These are phyloP conservation scores for Torulaspora quercuum DNA, from an alignment of 805 yeast species.

Conservation along the genomic window DNA sequence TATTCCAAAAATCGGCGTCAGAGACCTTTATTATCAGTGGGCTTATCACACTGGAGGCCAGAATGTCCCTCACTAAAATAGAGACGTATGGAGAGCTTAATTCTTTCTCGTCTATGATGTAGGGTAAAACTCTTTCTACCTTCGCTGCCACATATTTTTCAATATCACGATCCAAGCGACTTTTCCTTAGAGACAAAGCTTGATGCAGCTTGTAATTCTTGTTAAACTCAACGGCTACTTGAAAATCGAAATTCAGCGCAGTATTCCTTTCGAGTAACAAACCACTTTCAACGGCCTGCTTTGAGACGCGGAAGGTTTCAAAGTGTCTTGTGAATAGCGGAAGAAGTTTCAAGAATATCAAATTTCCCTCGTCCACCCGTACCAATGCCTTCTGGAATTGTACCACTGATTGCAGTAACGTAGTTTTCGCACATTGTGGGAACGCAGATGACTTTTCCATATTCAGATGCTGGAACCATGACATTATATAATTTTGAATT, in stretches of 20 bases:
- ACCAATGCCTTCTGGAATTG: constrained; percentile 43
- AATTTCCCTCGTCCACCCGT: constrained; percentile 49
- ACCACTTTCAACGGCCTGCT: constrained; percentile 31
- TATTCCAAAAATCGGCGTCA: constrained; percentile 78
- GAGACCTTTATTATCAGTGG: constrained; percentile 52
- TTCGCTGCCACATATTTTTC: constrained; percentile 48
- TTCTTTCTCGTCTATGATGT: constrained; percentile 46
- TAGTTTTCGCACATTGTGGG: constrained; percentile 41
- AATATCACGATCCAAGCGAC: constrained; percentile 41
- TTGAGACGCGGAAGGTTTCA: constrained; percentile 45
- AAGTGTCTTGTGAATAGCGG: constrained; percentile 70
- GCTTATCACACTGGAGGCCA: constrained; percentile 53
- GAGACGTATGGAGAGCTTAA: constrained; percentile 46
- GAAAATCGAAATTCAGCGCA: constrained; percentile 37
- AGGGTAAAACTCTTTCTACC: constrained; percentile 43
- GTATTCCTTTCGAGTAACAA: constrained; percentile 33
- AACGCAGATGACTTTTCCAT: constrained; percentile 35
- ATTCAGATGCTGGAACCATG: constrained; percentile 53
- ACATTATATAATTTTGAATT: constrained; percentile 48
- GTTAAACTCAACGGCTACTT: constrained; percentile 42
- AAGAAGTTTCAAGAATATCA: constrained; percentile 54
- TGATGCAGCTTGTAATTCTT: constrained; percentile 50
- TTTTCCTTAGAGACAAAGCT: constrained; percentile 43
- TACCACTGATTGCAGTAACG: constrained; percentile 32
- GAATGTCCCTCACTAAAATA: constrained; percentile 57